Conservation (phyloP, 805 yeast genomes). For the Wickerhamomyces subpelliculosus region DNA sequence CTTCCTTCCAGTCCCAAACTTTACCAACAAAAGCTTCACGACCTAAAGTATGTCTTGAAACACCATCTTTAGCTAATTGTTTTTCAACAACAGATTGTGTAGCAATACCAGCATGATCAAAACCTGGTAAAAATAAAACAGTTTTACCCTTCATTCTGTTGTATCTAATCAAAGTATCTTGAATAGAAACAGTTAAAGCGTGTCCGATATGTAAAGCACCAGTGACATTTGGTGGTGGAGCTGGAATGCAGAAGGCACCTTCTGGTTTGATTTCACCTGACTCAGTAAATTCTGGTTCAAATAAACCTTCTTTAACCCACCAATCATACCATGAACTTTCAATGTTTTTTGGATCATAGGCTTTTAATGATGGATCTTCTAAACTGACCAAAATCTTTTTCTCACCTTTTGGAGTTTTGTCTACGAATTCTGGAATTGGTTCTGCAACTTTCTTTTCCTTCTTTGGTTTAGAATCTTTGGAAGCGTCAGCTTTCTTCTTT, state of each 20-base stretch:
- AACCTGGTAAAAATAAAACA: conserved; percentile 88
- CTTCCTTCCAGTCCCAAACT: conserved; percentile 99
- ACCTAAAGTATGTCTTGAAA: conserved; percentile 92
- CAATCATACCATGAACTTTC: conserved; percentile 97
- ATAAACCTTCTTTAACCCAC: conserved; percentile 89
- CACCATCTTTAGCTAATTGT: conserved; percentile 72
- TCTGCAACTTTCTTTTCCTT: conserved; percentile 65
- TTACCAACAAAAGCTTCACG: conserved; percentile 82
- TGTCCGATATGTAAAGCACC: conserved; percentile 99
- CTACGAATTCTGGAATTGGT: conserved; percentile 79
- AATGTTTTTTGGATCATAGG: conserved; percentile 87
- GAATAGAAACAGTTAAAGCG: conserved; percentile 91
- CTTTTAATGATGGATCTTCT: conserved; percentile 89
- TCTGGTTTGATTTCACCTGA: conserved; percentile 74
- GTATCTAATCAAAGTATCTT: conserved; percentile 87
- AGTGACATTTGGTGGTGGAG: conserved; percentile 99
- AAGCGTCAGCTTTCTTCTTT: conserved; percentile 26
- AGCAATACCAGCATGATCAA: conserved; percentile 98
- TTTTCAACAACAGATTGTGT: conserved; percentile 98
- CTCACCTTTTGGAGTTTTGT: conserved; percentile 80
- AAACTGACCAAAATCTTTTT: conserved; percentile 82
- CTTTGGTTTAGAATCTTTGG: conserved; percentile 48
- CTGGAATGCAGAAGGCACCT: conserved; percentile 86
- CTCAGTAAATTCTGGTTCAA: conserved; percentile 75
- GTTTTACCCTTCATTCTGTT: conserved; percentile 97